Base-by-base conservation (phyloP, 1,284 basidiomycete species). In the Apiotrichum akiyoshidainum region DNA sequence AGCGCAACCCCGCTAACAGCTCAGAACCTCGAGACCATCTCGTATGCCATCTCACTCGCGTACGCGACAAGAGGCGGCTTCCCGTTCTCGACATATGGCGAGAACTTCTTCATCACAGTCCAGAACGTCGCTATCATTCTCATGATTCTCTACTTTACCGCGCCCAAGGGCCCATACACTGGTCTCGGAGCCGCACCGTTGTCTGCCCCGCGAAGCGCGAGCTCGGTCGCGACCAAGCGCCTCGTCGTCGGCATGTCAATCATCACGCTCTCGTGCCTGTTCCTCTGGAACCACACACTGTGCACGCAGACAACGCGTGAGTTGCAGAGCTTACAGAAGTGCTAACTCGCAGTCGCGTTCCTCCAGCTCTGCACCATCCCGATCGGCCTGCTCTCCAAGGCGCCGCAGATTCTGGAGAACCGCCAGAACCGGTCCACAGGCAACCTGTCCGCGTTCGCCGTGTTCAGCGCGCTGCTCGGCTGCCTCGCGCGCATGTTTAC, bases 51-150 rank as follows among this genome's bases (percentile, higher is more conserved):
- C 71, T 90, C 86, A 0, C 83, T 91, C 42, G 84, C 84, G n/a
- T 98, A 97, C 78, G 88, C 91, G 5, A 86, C 85, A 63, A 83
- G 91, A 42, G 87, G 89, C 71, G 76, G 81, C 22, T 93, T 94
- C 74, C 92, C 94, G 0, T 94, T 96, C 81, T 92, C 89, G 40
- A 96, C 94, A 1, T 98, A 96, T 65, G 94, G 94, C 70, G 92
- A 95, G 76, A 94, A 92, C 80, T 75, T 90, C 61, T 93, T 93
- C 83, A 83, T 95, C 55, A 87, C 89, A 26, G 69, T 90, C 47
- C 90, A 93, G 75, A 92, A 93, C 78, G 81, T 87, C 65, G 65
- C 88, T 76, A 89, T 93, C 74, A 90, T 88, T 34, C 80, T 90
- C 65, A 85, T 92, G 69, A 92, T 94, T 73, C 81, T 90, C 46